Base-by-base conservation (phyloP, 192 early-diverging fungal species). In the Rhizophagus clarus region DNA sequence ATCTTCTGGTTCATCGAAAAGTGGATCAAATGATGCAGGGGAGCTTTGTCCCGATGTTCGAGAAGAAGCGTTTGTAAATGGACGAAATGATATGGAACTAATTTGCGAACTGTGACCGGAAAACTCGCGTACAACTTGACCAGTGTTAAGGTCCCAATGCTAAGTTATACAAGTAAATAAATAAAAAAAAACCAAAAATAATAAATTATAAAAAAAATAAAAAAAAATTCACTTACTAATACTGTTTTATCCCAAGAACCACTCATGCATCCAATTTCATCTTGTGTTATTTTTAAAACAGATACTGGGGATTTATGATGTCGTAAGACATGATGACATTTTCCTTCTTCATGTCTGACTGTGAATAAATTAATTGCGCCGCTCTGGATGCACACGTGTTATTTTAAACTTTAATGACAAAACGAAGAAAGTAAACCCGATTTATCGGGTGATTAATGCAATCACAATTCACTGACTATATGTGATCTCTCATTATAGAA, bases 161-260 rank as follows among this genome's bases (percentile, higher is more conserved):
- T 91, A 61, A 20, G 20, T 61, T 61, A 66, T 32, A 40, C 37
- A 72, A 45, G 74, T 69, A 72, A 74, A 24, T 66, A 26, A 73
- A 76, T 37, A 14, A 77, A 45, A 32, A 34, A 4, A 34, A 34
- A 34, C 5, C 6, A 69, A 42, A 28, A 22, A 62, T n/a, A 29
- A 31, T 66, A 24, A 60, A 68, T 17, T 63, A 9, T 11, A 37
- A 34, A 37, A 47, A 42, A 45, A 15, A 31, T 72, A 78, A 32
- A 17, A 29, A 8, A 68, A 67, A 56, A 81, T 85, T 79, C 83
- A 86, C 88, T 74, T 87, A 94, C 93, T 82, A 95, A 51, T 24
- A 96, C 86, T 17, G 87, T 87, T 63, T 95, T 91, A 80, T 99
- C 98, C 98, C 98, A 99, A 31, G 97, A 96, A 7, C 97, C 98